phyloP scores from a whole-genome alignment of 805 yeast species.

The Torulaspora gathmanii region DNA sequence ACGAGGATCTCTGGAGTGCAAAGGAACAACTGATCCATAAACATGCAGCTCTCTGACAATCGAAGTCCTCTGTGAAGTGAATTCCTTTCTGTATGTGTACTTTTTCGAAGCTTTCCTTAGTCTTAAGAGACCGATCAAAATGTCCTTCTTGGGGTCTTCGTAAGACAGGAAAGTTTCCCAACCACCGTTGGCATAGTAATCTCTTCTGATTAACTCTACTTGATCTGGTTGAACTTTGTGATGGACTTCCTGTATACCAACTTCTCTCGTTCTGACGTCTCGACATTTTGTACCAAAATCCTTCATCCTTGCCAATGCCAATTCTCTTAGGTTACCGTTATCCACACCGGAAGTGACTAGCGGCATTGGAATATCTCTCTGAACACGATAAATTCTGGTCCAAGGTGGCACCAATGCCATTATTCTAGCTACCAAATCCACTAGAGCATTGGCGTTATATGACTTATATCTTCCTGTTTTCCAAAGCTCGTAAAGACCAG shows the following conservation, averaged over 20 bases:
- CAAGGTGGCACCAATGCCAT: constrained; percentile 97
- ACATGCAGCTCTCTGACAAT: constrained; percentile 97
- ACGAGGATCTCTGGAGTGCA: constrained; percentile 93
- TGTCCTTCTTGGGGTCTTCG: constrained; percentile 96
- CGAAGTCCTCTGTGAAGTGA: constrained; percentile 77
- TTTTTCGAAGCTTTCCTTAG: constrained; percentile 84
- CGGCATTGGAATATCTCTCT: constrained; percentile 99
- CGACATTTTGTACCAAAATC: constrained; percentile 95
- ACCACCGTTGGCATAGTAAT: constrained; percentile 95
- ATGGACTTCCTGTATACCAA: constrained; percentile 97
- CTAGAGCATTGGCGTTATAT: constrained; percentile 88
- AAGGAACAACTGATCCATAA: constrained; percentile 94
- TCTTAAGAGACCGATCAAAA: constrained; percentile 83
- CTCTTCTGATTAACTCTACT: constrained; percentile 91
- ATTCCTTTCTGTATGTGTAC: constrained; percentile 86
- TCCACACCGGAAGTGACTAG: constrained; percentile 96
- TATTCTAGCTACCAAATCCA: constrained; percentile 92
- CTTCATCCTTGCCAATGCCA: constrained; percentile 95
- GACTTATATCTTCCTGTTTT: constrained; percentile 92
- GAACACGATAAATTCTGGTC: constrained; percentile 98
- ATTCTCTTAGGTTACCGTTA: constrained; percentile 91
- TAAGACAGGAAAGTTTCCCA: constrained; percentile 97
- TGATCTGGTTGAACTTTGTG: constrained; percentile 96
- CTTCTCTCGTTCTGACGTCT: constrained; percentile 96
- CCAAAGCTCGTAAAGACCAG: constrained; percentile 96